phyloP scores from a whole-genome alignment of 2,329 filamentous ascomycete genomes.

The Cercospora sojina region DNA sequence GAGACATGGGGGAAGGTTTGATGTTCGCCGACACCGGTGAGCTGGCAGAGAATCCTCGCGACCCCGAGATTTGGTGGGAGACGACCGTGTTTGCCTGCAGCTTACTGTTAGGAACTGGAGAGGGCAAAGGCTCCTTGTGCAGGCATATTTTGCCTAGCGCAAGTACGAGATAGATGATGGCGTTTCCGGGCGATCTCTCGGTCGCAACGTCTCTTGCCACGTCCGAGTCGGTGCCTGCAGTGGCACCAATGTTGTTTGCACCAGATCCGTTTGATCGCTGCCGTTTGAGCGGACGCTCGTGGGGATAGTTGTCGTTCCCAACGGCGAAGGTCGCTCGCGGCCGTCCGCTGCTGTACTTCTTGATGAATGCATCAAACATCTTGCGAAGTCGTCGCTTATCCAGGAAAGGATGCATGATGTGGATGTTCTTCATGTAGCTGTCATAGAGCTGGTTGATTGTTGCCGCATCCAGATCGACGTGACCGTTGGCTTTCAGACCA shows the following conservation, averaged over 20 bases:
- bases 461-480: conserved; percentile 53
- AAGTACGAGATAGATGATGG: conserved; percentile 76
- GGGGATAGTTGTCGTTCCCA: conserved; percentile 26
- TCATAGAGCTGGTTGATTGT: conserved; percentile 53
- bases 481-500: conserved; percentile 54
- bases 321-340: conserved; percentile 34
- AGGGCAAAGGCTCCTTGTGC: conserved; percentile 52
- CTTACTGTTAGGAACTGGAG: conserved; percentile 55
- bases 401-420: conserved; percentile 64
- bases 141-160: conserved; percentile 82
- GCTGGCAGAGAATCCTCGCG: conserved; percentile 25
- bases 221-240: conserved; percentile 14
- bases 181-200: conserved; percentile 71
- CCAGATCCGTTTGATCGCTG: conserved; percentile 36
- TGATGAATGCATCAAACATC: conserved; percentile 55
- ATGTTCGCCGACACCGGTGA: conserved; percentile 36
- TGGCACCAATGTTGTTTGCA: conserved; percentile 14
- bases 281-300: conserved; percentile 33
- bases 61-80: conserved; percentile 33
- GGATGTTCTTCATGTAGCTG: conserved; percentile 60
- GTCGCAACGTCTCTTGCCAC: conserved; percentile 33
- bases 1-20: conserved; percentile 42
- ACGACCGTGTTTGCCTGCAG: conserved; percentile 40
- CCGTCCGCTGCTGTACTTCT: conserved; percentile 44
- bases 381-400: conserved; percentile 53